Evolutionary conservation across 352 stramenopile genomes (phyloP), one percentile per base, ranked within the genome.

Genomic region (Pythium monospermum): DNA sequence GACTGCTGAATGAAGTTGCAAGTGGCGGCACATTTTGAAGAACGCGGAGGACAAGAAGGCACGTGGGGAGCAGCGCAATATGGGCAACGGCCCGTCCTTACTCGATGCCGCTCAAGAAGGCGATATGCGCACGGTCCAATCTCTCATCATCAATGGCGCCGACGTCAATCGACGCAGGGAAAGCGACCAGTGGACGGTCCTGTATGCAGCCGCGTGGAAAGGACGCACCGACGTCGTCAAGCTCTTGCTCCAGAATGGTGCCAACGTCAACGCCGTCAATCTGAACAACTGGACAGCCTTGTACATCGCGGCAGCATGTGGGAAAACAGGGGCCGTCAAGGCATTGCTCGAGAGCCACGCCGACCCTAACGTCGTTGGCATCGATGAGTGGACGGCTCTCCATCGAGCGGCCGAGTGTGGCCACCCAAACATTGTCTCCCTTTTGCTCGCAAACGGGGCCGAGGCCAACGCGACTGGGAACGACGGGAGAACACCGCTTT

Each of bases 401-500:
- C 53, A 60, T 15, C 59, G 63, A 49, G 48, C 59, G 1, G 36
- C 59, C 7, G 53, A 64, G 37, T 48, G 48, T 22, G 59, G 59
- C 1, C 59, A 68, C 46, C 3, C 55, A 8, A 54, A 59, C 18
- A 54, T 52, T 13, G 32, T 74, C 43, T 44, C 57, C 52, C 22
- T 70, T 13, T 52, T 83, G 6, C 26, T 71, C 4, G 42, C 66
- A 27, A 57, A 73, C 35, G 76, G 75, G 26, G 77, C 75, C 4
- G 67, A 73, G 30, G 18, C 78, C 19, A 82, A 85, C 49, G 48
- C 66, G 8, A 59, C 52, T 0, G 82, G n/a, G 53, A 67, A 52
- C 53, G 53, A 7, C 49, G 46, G 19, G 59, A 52, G 10, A 35
- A 64, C 80, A 13, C 77, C 82, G 15, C 56, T 93, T 22, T 80